Evolutionary conservation across 805 yeast species (phyloP).

Genomic region (Kazachstania taianensis): DNA sequence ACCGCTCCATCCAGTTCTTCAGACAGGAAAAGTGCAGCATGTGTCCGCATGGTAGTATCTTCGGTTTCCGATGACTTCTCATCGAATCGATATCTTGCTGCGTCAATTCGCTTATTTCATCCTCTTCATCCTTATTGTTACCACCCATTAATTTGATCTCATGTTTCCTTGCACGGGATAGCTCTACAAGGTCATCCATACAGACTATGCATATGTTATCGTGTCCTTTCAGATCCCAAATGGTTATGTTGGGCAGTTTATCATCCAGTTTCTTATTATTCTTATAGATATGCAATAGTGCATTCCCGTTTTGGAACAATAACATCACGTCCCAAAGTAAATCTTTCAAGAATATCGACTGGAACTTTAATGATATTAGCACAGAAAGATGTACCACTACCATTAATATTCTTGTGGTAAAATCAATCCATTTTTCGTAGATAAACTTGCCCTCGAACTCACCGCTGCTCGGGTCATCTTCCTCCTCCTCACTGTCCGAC

Average conservation of each 20-base stretch:
- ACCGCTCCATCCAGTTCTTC: conserved; percentile 85
- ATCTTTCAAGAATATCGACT: conserved; percentile 42
- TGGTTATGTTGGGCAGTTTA: conserved; percentile 52
- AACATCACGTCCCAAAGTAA: conserved; percentile 30
- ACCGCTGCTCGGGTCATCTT: conserved; percentile 39
- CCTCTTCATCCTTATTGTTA: conserved; percentile 1
- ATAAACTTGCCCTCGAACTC: conserved; percentile 37
- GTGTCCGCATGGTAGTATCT: conserved; percentile 75
- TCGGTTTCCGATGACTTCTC: conserved; percentile 38
- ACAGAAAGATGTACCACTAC: conserved; percentile 38
- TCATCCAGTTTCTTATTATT: conserved; percentile 53
- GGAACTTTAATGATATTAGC: conserved; percentile 37
- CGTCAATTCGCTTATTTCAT: conserved; percentile 1
- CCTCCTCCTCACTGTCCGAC: conserved; percentile 7
- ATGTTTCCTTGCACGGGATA: conserved; percentile 1
- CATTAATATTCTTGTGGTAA: conserved; percentile 40
- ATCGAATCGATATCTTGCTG: conserved; percentile 7
- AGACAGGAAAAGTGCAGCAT: conserved; percentile 83
- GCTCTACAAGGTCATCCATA: conserved; percentile 71
- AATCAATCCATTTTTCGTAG: conserved; percentile 47
- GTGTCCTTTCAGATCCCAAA: conserved; percentile 53
- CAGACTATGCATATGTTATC: conserved; percentile 76
- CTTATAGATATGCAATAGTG: conserved; percentile 33
- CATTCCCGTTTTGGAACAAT: conserved; percentile 29
- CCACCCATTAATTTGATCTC: background rate